Base-by-base conservation (phyloP, 1,284 basidiomycete species). In the Fomitopsis pinicola region DNA sequence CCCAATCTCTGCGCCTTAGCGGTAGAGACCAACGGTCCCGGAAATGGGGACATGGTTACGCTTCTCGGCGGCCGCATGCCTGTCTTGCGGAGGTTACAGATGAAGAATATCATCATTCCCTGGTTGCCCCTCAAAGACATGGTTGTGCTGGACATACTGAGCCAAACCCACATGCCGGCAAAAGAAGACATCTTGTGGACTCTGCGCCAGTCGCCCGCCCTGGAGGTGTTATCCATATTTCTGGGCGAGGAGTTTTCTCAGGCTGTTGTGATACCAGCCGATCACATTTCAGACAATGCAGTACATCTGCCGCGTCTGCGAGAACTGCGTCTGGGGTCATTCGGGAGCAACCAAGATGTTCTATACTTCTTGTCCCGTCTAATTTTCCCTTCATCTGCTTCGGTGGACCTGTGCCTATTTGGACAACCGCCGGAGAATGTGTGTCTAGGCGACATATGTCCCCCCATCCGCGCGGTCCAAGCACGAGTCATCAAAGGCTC, bases 31-130 rank as follows among this genome's bases (percentile, higher is more conserved):
- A 5, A 8, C 4, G 30, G 30, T 2, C 4, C 8, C 30, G 5
- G 5, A 33, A 5, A 5, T 33, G 30, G 30, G 30, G 30, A 8
- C 8, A 8, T 33, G 30, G 30, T 33, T 5, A 33, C 59, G 14
- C 28, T 53, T 30, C 55, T 60, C 19, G 30, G 19, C 12, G 44
- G 44, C 10, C 35, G 30, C 38, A 60, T 60, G 59, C 59, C 53
- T 9, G 9, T 35, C 42, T 30, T 60, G 53, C 26, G 59, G 30
- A 19, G 54, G 5, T 19, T 60, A 6, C 42, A 14, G 12, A 22
- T 48, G 6, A 19, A 12, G 6, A 40, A 33, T 26, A 33, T 55
- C 10, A 19, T 42, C n/a, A 60, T 48, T 35, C 59, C 53, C 12
- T 60, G 59, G 59, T 15, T 40, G 10, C 44, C 59, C 7, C 46